Evolutionary conservation across 116 monocot genomes (phyloP).

Genomic region (Trichopus zeylanicus): DNA sequence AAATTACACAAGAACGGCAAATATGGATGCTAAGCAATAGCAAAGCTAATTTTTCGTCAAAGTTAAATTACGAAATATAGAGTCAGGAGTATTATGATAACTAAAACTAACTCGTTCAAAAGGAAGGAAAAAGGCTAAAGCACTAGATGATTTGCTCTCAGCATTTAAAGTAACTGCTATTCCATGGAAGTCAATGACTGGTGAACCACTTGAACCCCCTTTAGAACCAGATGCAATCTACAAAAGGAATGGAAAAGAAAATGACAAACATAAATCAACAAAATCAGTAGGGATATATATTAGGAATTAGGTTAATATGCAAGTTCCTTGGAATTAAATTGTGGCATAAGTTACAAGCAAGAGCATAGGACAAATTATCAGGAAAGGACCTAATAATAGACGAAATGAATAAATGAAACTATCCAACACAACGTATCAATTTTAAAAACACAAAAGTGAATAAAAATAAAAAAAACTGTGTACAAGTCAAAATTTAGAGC

Average conservation of each 20-base stretch:
- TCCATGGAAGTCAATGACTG: slow-evolving; percentile 81
- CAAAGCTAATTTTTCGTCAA: not conserved
- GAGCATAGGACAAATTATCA: no score
- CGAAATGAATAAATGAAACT: no score
- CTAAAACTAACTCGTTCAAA: slow-evolving; percentile 52
- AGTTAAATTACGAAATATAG: not conserved
- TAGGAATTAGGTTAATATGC: not conserved
- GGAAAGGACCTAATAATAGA: not conserved
- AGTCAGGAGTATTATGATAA: not conserved
- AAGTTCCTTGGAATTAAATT: no score
- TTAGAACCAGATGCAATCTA: slow-evolving; percentile 95
- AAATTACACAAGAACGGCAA: no score
- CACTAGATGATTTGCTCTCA: slow-evolving; percentile 92
- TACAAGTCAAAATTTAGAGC: not conserved
- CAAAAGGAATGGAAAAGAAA: slow-evolving; percentile 2
- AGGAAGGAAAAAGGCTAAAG: slow-evolving; percentile 95
- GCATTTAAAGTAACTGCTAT: slow-evolving; percentile 96
- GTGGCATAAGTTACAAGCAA: no score
- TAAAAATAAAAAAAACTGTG: not conserved
- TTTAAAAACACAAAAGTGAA: not conserved
- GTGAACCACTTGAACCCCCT: slow-evolving; percentile 96
- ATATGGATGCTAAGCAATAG: not conserved
- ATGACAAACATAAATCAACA: not conserved
- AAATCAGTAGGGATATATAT: not conserved
- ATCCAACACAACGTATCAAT: not conserved